Conservation (phyloP, 306 rosid genomes). For the Quercus glauca region DNA sequence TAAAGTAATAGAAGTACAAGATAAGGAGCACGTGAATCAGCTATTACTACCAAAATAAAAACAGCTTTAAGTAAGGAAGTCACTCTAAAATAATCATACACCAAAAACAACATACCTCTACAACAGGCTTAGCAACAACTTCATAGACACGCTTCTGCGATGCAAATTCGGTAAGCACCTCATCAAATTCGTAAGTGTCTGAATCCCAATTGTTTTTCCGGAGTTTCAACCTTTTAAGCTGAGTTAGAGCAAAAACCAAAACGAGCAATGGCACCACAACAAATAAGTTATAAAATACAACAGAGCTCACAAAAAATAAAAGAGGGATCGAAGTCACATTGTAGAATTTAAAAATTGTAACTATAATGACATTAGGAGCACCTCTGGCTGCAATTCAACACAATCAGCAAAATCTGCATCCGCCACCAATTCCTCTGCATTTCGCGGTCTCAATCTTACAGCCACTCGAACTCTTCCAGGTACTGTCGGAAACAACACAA, state of each 20-base stretch:
- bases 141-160: conserved; percentile 98
- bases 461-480: conserved; percentile 97
- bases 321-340: neutral
- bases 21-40: neutral
- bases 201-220: conserved; percentile 95
- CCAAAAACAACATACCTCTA: conserved; percentile 58
- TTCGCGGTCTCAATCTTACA: conserved; percentile 83
- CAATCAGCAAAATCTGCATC: conserved; percentile 96
- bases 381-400: conserved; percentile 95
- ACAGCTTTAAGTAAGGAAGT: conserved; percentile 6
- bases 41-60: neutral
- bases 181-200: conserved; percentile 90
- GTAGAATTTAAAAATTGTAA: conserved; percentile 2
- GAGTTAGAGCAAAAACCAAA: conserved; percentile 28
- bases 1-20: neutral
- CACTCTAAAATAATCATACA: conserved; percentile 3
- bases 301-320: neutral
- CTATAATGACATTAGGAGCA: conserved; percentile 23
- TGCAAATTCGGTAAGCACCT: conserved; percentile 82
- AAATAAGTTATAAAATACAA: neutral
- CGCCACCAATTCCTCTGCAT: conserved; percentile 71
- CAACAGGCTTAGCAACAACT: conserved; percentile 99
- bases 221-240: conserved; percentile 92
- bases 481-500: conserved; percentile 39
- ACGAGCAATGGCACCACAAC: neutral